Conservation (phyloP, 371 early-diverging fungal species). For the Amoeboaphelidium protococcarum region DNA sequence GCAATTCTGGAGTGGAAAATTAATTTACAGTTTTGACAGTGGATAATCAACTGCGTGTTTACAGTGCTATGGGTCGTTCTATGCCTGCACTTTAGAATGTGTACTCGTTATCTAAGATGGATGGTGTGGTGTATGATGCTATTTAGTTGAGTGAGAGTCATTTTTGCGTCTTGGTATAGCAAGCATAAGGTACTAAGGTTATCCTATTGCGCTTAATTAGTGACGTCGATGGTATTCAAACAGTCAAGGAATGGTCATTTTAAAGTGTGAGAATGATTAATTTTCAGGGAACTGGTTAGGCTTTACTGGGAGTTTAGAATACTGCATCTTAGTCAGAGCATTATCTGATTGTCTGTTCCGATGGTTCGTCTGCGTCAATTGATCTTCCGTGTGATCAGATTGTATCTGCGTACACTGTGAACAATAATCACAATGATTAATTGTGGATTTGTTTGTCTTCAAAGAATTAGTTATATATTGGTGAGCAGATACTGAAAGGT, state of each 20-base stretch:
- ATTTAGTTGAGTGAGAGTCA: conserved; percentile 25
- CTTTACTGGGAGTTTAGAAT: no score
- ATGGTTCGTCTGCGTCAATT: no score
- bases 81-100: not conserved
- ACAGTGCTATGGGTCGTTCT: not conserved
- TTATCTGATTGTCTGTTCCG: no score
- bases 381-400: no score
- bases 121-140: not conserved
- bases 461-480: conserved; percentile 44
- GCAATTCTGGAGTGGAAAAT: conserved; percentile 20
- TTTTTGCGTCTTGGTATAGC: no score
- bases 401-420: no score
- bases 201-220: no score
- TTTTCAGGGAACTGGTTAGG: conserved; percentile 5
- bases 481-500: not conserved
- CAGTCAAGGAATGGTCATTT: conserved; percentile 5
- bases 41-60: conserved; percentile 18
- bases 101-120: not conserved
- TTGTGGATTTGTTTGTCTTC: conserved; percentile 45
- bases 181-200: no score
- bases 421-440: no score
- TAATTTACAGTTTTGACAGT: conserved; percentile 34
- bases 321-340: no score
- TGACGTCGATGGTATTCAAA: conserved; percentile 22
- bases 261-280: not conserved